Evolutionary conservation across 2,329 filamentous ascomycete species (phyloP), one percentile per base, ranked within the genome.

Genomic region (Periconia sp.): DNA sequence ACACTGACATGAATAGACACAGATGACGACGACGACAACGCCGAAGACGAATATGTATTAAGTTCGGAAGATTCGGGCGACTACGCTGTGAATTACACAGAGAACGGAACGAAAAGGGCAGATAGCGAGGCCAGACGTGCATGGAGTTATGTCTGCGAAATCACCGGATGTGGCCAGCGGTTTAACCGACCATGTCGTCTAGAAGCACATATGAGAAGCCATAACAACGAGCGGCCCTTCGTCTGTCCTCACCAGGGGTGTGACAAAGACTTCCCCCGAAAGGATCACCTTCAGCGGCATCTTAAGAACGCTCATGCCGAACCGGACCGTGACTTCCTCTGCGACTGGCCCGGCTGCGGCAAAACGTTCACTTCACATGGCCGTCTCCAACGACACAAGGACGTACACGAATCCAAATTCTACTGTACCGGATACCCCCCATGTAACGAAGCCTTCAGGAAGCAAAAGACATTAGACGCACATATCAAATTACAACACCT

Each of bases 151-250:
- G 77, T 79, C 50, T 97, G 93, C 75, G 85, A 88, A 1, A 87
- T 85, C 70, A 82, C 87, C 11, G 84, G 81, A 58, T 97, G 93
- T 70, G 76, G 78, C 53, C 95, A 95, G 76, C 86, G 87, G 7
- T 97, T 94, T 79, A 96, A 96, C 72, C 87, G 93, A 2, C 92
- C 91, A 1, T 89, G 89, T 33, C 85, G 91, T 27, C 81, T 97
- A 3, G 81, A 88, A 55, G 86, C 61, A 15, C 93, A 97, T 67
- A 76, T 93, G 20, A 84, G 91, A 58, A 92, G 89, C 1, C 93
- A 97, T 72, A 93, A 85, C 49, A 91, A 93, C 62, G 90, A 93
- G 62, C 85, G 92, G 1, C 86, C 91, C 0, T 95, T 89, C 72
- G 80, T 81, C 40, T 97, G 93, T 68, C 77, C 81, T 2, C 82